phyloP scores from a whole-genome alignment of 768 basidiomycete species.

The Kwoniella dendrophila region DNA sequence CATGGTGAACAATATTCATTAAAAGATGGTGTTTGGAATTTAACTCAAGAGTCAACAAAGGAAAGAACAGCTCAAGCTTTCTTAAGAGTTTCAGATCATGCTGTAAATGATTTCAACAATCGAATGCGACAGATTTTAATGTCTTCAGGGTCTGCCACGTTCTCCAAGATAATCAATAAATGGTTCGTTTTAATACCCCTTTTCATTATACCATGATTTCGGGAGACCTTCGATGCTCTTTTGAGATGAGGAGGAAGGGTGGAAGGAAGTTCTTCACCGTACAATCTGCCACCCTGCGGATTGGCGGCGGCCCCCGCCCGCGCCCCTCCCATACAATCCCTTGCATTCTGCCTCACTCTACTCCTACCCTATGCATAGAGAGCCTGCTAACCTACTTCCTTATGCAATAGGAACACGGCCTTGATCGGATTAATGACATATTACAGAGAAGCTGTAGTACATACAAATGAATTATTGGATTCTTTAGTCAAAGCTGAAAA shows the following conservation, averaged over 20 bases:
- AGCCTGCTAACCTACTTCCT: neutral
- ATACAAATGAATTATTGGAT: conserved; percentile 94
- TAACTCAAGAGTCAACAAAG: conserved; percentile 95
- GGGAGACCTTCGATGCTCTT: no score
- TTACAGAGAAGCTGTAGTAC: conserved; percentile 95
- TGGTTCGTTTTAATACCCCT: neutral
- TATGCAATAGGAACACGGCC: conserved; percentile 29
- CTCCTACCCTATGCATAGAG: neutral
- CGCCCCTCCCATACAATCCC: no score
- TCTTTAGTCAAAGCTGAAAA: conserved; percentile 97
- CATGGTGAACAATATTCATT: conserved; percentile 96
- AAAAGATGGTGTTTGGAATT: conserved; percentile 94
- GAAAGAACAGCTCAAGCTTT: conserved; percentile 98
- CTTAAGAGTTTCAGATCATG: conserved; percentile 94
- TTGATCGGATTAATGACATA: conserved; percentile 77
- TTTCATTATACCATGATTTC: neutral
- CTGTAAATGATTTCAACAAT: conserved; percentile 97
- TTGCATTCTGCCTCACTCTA: neutral
- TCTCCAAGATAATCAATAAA: conserved; percentile 86
- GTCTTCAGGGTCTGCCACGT: conserved; percentile 98
- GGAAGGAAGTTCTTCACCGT: no score
- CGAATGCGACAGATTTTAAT: conserved; percentile 89
- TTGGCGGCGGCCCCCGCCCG: no score
- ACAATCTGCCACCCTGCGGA: neutral
- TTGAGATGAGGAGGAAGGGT: no score